These are phyloP conservation scores for Draba incana DNA, from an alignment of 345 rosid genomes.

Conservation along the genomic window DNA sequence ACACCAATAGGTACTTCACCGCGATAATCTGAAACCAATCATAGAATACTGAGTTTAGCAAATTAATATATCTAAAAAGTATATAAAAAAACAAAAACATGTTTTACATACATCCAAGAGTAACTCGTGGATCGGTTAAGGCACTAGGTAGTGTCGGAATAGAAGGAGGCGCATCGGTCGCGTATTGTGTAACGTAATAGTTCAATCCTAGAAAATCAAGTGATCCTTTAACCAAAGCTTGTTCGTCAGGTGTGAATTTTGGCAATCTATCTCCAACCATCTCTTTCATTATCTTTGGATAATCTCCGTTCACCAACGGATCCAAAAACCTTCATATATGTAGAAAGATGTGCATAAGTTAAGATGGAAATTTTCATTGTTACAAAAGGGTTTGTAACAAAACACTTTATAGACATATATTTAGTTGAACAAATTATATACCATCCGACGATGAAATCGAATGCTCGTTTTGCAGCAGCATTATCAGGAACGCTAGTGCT, in stretches of 20 bases:
- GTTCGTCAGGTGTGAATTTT: constrained; percentile 13
- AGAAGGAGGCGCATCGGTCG: constrained; percentile 28
- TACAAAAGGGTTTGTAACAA: no score
- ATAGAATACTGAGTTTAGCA: neutral
- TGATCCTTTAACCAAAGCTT: constrained; percentile 38
- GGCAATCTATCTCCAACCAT: constrained; percentile 32
- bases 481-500: constrained; percentile 12
- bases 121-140: constrained; percentile 32
- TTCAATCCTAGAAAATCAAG: constrained; percentile 45
- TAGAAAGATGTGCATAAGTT: no score
- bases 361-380: no score
- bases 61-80: neutral
- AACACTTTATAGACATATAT: no score
- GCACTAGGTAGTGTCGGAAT: neutral
- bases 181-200: constrained; percentile 40
- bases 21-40: constrained; percentile 6
- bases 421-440: no score
- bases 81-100: neutral
- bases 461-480: constrained; percentile 34
- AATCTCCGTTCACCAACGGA: constrained; percentile 34
- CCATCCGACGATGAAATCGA: constrained; percentile 42
- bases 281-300: constrained; percentile 25
- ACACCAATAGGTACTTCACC: constrained; percentile 34
- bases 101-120: constrained; percentile 23
- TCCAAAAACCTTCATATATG: constrained; percentile 28